Evolutionary conservation across 2,329 filamentous ascomycete genomes (phyloP).

Genomic region (Epichloe aotearoae): DNA sequence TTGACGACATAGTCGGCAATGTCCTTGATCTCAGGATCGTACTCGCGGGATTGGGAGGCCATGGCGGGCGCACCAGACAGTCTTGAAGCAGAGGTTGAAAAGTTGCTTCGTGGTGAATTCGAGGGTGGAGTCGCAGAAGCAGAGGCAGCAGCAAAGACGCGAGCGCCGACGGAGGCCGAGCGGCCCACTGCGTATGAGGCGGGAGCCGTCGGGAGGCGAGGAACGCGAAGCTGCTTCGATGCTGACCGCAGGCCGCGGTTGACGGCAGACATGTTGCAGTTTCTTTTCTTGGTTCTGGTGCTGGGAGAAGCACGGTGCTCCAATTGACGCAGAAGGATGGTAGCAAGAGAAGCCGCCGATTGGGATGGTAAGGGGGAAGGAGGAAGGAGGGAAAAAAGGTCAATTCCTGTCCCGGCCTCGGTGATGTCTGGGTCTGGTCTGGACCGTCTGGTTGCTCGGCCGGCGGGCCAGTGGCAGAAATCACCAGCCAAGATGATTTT

Average conservation of each 20-base stretch:
- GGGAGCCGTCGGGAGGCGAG: conserved; percentile 13
- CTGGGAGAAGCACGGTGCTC: background rate
- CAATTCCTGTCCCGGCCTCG: background rate
- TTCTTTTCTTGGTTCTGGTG: background rate
- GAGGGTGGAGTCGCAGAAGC: conserved; percentile 11
- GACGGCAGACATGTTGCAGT: conserved; percentile 37
- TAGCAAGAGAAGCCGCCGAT: background rate
- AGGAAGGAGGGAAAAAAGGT: conserved; percentile 4
- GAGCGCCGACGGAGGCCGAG: conserved; percentile 14
- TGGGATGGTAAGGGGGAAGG: background rate
- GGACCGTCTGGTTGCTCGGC: background rate
- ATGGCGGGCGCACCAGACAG: conserved; percentile 36
- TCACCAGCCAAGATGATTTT: background rate
- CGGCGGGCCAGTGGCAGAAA: background rate
- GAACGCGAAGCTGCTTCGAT: conserved; percentile 39
- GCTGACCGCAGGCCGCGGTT: conserved; percentile 40
- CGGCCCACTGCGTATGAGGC: conserved; percentile 5
- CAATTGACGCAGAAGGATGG: conserved; percentile 2
- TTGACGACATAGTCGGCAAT: conserved; percentile 93
- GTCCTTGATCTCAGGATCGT: conserved; percentile 87
- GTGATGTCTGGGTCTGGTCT: background rate
- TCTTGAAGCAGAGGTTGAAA: conserved; percentile 36
- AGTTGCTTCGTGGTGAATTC: conserved; percentile 20
- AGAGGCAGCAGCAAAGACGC: conserved; percentile 19
- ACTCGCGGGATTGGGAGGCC: conserved; percentile 44